Conservation (phyloP, 306 rosid genomes). For the Castanea crenata region DNA sequence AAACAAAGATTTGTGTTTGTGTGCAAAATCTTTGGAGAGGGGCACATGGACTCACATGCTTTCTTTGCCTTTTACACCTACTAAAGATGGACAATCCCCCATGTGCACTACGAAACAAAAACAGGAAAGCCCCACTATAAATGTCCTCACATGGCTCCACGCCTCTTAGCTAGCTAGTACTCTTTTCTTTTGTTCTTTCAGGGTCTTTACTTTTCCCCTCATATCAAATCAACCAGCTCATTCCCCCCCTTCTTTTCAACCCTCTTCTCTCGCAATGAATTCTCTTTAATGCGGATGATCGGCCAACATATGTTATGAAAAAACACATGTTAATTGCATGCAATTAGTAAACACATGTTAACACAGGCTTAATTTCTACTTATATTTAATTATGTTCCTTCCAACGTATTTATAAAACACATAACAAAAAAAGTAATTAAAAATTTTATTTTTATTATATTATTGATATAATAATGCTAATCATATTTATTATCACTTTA, state of each 20-base stretch:
- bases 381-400: no score
- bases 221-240: constrained; percentile 67
- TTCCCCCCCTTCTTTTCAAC: constrained; percentile 5
- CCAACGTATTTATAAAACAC: no score
- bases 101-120: constrained; percentile 64
- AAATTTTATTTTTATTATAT: no score
- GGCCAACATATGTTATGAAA: no score
- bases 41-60: constrained; percentile 86
- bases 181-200: constrained; percentile 35
- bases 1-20: constrained; percentile 18
- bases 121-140: constrained; percentile 63
- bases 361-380: no score
- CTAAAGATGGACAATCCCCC: constrained; percentile 49
- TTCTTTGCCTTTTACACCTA: constrained; percentile 40
- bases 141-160: constrained; percentile 66
- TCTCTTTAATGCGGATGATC: no score
- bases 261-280: not conserved
- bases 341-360: no score
- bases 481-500: no score
- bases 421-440: no score
- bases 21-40: constrained; percentile 31
- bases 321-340: no score
- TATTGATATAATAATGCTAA: no score
- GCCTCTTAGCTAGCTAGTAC: constrained; percentile 26
- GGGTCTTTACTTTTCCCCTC: constrained; percentile 22